Conservation (phyloP, 768 basidiomycete genomes). For the Leucocoprinus birnbaumii region DNA sequence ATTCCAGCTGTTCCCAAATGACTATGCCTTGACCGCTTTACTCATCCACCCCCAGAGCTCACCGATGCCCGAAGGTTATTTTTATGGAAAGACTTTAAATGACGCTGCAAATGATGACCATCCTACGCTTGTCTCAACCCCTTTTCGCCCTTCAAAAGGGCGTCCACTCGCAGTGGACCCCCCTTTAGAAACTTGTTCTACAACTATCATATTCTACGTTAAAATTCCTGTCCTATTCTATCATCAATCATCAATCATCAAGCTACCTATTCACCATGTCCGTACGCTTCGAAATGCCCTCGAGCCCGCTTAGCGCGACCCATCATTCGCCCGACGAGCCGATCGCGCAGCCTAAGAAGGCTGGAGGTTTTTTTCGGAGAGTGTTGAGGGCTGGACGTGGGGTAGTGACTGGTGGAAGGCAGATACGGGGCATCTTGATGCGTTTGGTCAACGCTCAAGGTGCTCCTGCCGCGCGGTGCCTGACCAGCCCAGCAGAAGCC, state of each 20-base stretch:
- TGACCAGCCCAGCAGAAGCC: not conserved
- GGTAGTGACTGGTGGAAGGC: conserved; percentile 4
- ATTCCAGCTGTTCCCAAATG: too few relatives aligned
- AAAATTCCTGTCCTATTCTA: not conserved
- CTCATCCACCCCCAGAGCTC: too few relatives aligned
- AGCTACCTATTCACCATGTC: too few relatives aligned
- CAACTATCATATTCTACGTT: not conserved
- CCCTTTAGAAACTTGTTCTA: not conserved
- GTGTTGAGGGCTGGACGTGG: not conserved
- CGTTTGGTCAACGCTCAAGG: conserved; percentile 11
- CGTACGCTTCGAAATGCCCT: not conserved
- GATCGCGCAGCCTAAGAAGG: not conserved
- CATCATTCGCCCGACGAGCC: not conserved
- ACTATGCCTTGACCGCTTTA: too few relatives aligned
- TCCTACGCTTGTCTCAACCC: not conserved
- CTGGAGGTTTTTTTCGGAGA: not conserved
- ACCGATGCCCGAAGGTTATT: too few relatives aligned
- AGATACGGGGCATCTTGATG: not conserved
- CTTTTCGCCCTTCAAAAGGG: not conserved
- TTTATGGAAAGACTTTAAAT: not conserved
- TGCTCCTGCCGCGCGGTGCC: not conserved
- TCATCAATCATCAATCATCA: not conserved
- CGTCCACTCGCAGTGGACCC: not conserved
- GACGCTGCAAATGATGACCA: not conserved
- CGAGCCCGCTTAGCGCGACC: not conserved